Evolutionary conservation across 2,329 filamentous ascomycete species (phyloP).

Genomic region (Neobulgaria alba): DNA sequence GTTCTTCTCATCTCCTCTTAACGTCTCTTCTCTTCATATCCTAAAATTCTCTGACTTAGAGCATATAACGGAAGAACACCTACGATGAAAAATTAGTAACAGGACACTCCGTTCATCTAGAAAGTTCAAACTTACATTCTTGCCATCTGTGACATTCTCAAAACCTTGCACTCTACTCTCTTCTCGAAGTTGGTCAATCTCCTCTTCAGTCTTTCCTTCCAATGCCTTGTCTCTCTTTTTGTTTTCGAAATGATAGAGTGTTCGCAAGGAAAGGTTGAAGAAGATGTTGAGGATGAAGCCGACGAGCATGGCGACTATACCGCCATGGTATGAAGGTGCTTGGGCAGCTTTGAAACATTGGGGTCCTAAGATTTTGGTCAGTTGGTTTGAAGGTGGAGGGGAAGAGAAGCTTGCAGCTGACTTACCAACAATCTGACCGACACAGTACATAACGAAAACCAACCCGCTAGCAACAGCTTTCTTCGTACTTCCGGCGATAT

Average conservation of each 20-base stretch:
- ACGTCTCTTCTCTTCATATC: too few species aligned
- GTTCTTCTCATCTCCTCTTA: too few species aligned
- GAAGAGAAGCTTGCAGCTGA: background rate
- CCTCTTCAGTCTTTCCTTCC: conserved; percentile 26
- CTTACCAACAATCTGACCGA: conserved; percentile 21
- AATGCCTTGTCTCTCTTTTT: conserved; percentile 16
- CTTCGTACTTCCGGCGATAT: conserved; percentile 48
- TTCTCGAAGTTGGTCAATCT: conserved; percentile 26
- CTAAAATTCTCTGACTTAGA: too few species aligned
- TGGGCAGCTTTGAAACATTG: conserved; percentile 14
- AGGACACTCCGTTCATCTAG: too few species aligned
- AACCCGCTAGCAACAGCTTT: conserved; percentile 22
- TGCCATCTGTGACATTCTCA: conserved; percentile 33
- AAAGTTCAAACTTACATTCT: conserved; percentile 30
- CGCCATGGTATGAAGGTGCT: conserved; percentile 17
- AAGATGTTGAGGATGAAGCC: conserved; percentile 15
- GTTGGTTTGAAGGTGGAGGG: background rate
- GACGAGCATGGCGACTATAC: conserved; percentile 19
- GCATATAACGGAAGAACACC: too few species aligned
- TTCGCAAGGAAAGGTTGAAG: conserved; percentile 9
- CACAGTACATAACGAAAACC: conserved; percentile 20
- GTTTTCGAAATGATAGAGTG: conserved; percentile 16
- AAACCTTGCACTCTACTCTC: conserved; percentile 30
- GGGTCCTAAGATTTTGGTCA: conserved; percentile 5
- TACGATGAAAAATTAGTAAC: too few species aligned